phyloP scores from a whole-genome alignment of 352 stramenopile species.

The Chrysophaeum taylorii region DNA sequence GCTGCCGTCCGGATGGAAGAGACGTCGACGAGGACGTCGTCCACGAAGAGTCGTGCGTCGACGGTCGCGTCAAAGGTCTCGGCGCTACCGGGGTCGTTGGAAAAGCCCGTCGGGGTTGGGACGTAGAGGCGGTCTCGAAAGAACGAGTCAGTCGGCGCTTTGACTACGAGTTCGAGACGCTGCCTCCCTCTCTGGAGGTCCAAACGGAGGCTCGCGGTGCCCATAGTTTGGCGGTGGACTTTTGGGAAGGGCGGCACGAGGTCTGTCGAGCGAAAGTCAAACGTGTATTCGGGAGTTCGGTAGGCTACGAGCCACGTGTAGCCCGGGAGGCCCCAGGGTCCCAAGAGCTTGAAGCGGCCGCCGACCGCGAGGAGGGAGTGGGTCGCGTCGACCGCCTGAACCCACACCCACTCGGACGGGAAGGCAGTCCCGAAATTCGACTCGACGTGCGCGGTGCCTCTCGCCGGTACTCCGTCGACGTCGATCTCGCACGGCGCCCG shows the following conservation, averaged over 20 bases:
- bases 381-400: background rate
- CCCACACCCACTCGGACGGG: background rate
- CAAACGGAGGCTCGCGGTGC: background rate
- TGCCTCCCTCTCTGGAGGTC: background rate
- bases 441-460: background rate
- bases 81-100: background rate
- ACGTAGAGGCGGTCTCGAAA: background rate
- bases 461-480: background rate
- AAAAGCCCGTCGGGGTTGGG: background rate
- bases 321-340: background rate
- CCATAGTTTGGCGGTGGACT: too few species aligned
- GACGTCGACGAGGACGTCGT: background rate
- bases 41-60: background rate
- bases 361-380: background rate
- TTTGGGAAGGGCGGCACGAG: background rate
- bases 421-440: background rate
- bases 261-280: background rate
- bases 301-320: slow-evolving; percentile 1
- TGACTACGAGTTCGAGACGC: background rate
- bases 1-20: background rate
- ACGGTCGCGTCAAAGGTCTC: background rate
- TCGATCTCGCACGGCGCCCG: background rate
- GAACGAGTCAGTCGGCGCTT: background rate
- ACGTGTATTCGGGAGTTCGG: background rate
- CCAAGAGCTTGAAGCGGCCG: background rate